Evolutionary conservation across 805 yeast genomes (phyloP).

Genomic region (Metschnikowia dekortorum): DNA sequence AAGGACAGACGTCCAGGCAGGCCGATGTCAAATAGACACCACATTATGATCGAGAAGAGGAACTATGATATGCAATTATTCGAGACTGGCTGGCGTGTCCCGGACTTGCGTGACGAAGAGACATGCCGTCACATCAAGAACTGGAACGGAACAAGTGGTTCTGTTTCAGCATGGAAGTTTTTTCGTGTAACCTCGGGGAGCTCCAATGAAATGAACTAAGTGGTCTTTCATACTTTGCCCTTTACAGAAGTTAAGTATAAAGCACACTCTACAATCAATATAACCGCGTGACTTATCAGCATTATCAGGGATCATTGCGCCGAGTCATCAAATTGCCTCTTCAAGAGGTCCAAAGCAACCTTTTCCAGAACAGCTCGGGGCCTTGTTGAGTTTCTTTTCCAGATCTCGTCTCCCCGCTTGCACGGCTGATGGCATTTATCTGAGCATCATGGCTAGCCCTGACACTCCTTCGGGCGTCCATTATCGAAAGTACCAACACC

Average conservation of each 20-base stretch:
- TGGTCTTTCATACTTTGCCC: background rate
- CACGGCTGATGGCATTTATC: background rate
- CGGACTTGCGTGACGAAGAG: conserved; percentile 60
- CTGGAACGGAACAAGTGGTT: conserved; percentile 86
- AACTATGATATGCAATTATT: conserved; percentile 61
- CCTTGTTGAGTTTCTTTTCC: background rate
- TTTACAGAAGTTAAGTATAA: background rate
- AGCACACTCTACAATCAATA: background rate
- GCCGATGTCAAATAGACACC: conserved; percentile 72
- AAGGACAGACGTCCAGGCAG: conserved; percentile 78
- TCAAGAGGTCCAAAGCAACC: conserved; percentile 3
- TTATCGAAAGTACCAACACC: conserved; percentile 12
- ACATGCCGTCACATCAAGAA: conserved; percentile 57
- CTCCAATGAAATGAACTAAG: conserved; percentile 10
- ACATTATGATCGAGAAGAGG: conserved; percentile 54
- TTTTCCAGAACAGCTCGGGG: background rate
- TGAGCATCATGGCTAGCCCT: background rate
- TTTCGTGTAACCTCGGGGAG: conserved; percentile 29
- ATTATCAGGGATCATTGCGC: background rate
- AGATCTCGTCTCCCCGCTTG: background rate
- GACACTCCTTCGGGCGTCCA: background rate
- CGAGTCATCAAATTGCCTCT: background rate
- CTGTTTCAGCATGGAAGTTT: conserved; percentile 58
- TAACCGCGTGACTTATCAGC: background rate
- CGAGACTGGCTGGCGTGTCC: conserved; percentile 63